Evolutionary conservation across 345 rosid genomes (phyloP).

Genomic region (Aquilaria sinensis): DNA sequence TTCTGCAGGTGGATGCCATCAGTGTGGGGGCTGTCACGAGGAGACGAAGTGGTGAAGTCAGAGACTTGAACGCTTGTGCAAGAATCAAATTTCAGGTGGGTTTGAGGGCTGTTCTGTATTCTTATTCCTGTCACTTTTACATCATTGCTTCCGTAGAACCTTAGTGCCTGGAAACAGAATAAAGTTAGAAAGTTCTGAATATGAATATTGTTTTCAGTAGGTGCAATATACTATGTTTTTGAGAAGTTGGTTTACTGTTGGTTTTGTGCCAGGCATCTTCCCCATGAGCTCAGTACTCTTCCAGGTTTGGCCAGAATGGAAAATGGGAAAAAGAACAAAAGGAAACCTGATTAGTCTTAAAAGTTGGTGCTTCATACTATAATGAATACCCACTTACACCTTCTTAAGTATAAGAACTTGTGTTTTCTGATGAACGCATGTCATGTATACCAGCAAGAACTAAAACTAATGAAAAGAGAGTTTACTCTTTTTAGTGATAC

Average conservation of each 20-base stretch:
- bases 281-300: conserved; percentile 20
- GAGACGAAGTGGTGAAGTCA: conserved; percentile 54
- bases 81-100: conserved; percentile 76
- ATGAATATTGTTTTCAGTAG: neutral
- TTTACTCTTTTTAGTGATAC: too few species aligned
- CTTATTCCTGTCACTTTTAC: conserved; percentile 72
- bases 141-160: conserved; percentile 73
- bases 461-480: too few species aligned
- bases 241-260: conserved; percentile 44
- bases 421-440: too few species aligned
- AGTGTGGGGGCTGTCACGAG: conserved; percentile 74
- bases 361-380: neutral
- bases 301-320: conserved; percentile 14
- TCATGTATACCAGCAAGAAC: too few species aligned
- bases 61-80: conserved; percentile 61
- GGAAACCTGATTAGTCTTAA: neutral
- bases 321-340: neutral
- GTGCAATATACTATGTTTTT: neutral
- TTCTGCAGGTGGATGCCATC: conserved; percentile 90
- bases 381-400: neutral
- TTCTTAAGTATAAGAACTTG: too few species aligned
- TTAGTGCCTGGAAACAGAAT: conserved; percentile 49
- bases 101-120: conserved; percentile 86
- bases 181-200: neutral
- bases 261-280: conserved; percentile 64